A percentile compares a stretch with the other conserved stretches of the same genome.
Conservation (phyloP, 2,329 filamentous ascomycete genomes). For the Aureobasidium sp. region DNA sequence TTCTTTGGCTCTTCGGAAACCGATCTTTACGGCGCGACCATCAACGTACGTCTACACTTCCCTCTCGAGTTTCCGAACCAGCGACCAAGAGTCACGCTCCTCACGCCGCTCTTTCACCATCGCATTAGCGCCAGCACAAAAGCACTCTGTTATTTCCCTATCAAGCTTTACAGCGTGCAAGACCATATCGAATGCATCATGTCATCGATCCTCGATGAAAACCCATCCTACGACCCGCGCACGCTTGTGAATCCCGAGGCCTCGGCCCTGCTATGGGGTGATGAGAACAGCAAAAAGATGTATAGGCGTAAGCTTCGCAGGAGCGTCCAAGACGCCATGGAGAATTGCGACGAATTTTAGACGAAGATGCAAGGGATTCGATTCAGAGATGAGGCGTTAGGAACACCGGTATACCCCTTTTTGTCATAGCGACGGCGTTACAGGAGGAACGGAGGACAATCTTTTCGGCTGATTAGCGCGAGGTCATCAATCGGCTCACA, state of each 20-base stretch:
- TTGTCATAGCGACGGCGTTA: constrained; percentile 9
- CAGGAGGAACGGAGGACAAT: no score
- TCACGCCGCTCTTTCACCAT: constrained; percentile 81
- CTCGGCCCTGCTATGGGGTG: constrained; percentile 79
- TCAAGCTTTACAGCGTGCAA: constrained; percentile 66
- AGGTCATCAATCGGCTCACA: no score
- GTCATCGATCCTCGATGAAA: constrained; percentile 75
- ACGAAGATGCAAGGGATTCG: background rate
- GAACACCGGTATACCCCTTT: background rate
- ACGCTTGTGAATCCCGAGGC: constrained; percentile 83
- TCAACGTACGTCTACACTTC: constrained; percentile 71
- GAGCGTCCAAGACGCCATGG: constrained; percentile 56
- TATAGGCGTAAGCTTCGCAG: constrained; percentile 78
- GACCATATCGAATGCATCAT: constrained; percentile 82
- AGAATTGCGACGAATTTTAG: constrained; percentile 23
- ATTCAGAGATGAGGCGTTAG: background rate
- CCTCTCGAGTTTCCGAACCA: constrained; percentile 82
- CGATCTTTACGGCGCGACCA: constrained; percentile 84
- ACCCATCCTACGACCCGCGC: constrained; percentile 81
- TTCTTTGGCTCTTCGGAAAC: constrained; percentile 92
- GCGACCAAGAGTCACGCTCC: constrained; percentile 74
- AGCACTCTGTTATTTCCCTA: constrained; percentile 73
- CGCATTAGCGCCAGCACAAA: constrained; percentile 68
- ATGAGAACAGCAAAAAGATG: constrained; percentile 66
- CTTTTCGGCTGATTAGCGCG: no score